These are phyloP conservation scores for Lippia alba DNA, from an alignment of 305 asterid species.

Conservation along the genomic window DNA sequence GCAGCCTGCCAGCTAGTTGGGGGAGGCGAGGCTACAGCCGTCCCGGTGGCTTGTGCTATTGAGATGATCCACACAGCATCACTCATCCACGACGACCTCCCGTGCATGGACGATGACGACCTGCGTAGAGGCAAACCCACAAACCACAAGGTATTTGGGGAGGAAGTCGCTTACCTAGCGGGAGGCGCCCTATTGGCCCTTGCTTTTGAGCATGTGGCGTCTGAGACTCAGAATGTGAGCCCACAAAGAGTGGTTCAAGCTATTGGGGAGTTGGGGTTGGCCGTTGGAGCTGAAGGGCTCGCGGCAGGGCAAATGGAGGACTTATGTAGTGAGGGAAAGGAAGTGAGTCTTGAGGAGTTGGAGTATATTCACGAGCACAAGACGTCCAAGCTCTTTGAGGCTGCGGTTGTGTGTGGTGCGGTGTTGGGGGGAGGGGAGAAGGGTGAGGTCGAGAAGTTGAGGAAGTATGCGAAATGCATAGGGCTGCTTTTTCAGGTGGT, in stretches of 20 bases:
- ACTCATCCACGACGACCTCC: conserved; percentile 68
- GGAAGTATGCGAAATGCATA: conserved; percentile 53
- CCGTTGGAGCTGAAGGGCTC: conserved; percentile 55
- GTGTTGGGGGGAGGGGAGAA: conserved; percentile 50
- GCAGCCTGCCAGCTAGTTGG: conserved; percentile 67
- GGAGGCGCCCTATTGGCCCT: conserved; percentile 66
- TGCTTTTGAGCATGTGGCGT: conserved; percentile 60
- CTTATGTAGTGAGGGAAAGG: conserved; percentile 48
- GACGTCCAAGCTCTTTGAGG: conserved; percentile 53
- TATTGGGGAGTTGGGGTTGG: conserved; percentile 52
- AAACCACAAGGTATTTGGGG: conserved; percentile 63
- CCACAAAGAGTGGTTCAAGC: conserved; percentile 46
- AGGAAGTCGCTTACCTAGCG: conserved; percentile 58
- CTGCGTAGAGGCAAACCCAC: conserved; percentile 66
- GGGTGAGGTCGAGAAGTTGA: conserved; percentile 42
- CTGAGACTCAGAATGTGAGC: conserved; percentile 42
- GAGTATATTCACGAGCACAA: conserved; percentile 55
- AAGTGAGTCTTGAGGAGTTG: conserved; percentile 52
- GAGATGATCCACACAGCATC: conserved; percentile 80
- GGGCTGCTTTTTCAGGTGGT: conserved; percentile 60
- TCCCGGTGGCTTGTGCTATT: conserved; percentile 70
- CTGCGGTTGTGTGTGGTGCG: conserved; percentile 52
- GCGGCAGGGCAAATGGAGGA: conserved; percentile 72
- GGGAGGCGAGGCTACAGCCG: conserved; percentile 52
- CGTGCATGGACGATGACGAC: conserved; percentile 74